Conservation (phyloP, 352 stramenopile species). For the Pythium folliculosum region DNA sequence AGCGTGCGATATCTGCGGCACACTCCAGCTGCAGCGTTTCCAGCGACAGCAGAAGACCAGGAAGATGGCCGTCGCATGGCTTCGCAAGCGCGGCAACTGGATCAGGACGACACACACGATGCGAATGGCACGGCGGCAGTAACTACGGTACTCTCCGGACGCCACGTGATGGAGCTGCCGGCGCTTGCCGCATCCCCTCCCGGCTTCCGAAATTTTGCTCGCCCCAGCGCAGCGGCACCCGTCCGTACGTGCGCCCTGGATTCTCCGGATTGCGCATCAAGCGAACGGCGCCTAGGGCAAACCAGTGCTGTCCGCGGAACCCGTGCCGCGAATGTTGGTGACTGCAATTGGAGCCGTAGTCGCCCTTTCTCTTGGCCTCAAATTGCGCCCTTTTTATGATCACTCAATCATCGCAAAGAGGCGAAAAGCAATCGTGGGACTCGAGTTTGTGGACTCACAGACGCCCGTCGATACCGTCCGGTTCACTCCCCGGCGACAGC, state of each 20-base stretch:
- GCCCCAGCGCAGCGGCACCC: too few species aligned
- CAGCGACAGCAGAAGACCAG: neutral
- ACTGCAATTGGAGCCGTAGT: neutral
- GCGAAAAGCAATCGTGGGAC: constrained; percentile 17
- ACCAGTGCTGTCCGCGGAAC: too few species aligned
- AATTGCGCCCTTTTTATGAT: neutral
- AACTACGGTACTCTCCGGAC: too few species aligned
- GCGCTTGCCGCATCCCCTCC: neutral
- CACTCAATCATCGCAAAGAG: constrained; percentile 1
- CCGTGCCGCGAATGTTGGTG: constrained; percentile 12
- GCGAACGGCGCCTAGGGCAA: too few species aligned
- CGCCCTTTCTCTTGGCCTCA: neutral
- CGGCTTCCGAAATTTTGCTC: neutral
- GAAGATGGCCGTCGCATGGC: neutral
- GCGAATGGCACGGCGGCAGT: too few species aligned
- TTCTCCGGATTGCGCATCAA: too few species aligned
- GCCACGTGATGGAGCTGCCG: too few species aligned
- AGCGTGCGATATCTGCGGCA: neutral
- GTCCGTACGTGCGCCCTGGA: too few species aligned
- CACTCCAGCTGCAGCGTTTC: neutral
- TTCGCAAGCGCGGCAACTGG: too few species aligned
- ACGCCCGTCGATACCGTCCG: too few species aligned
- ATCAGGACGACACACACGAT: too few species aligned
- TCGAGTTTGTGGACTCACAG: constrained; percentile 14
- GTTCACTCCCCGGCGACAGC: too few species aligned